Evolutionary conservation across 192 early-diverging fungal species (phyloP).

Genomic region (Entophlyctis luteolus): DNA sequence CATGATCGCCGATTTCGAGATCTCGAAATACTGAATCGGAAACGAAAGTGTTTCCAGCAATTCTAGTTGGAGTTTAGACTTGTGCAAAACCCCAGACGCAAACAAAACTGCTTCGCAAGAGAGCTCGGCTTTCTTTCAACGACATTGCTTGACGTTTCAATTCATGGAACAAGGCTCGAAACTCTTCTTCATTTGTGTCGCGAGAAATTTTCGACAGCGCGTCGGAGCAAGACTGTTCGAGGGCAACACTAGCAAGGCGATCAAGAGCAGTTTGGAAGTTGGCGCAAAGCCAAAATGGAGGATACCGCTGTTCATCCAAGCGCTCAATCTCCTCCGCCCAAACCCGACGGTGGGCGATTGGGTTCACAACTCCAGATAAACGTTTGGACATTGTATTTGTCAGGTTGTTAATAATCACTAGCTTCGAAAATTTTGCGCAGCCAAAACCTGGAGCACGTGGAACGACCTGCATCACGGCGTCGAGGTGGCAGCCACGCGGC

Average conservation of each 20-base stretch:
- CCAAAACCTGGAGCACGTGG: too few relatives aligned
- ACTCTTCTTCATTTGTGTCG: neutral
- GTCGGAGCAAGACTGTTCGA: slow-evolving; percentile 4
- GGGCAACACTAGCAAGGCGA: neutral
- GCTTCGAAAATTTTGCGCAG: too few relatives aligned
- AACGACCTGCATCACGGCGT: too few relatives aligned
- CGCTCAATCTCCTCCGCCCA: slow-evolving; percentile 22
- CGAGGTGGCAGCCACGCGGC: too few relatives aligned
- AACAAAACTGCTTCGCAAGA: slow-evolving; percentile 8
- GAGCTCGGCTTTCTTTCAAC: neutral
- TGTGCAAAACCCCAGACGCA: too few relatives aligned
- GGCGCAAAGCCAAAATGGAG: too few relatives aligned
- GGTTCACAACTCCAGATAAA: neutral
- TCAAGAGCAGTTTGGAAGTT: too few relatives aligned
- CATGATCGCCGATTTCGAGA: slow-evolving; percentile 13
- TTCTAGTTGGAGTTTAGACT: neutral
- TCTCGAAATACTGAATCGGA: slow-evolving; percentile 22
- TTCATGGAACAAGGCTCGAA: neutral
- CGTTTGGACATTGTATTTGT: too few relatives aligned
- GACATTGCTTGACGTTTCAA: neutral
- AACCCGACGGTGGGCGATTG: slow-evolving; percentile 14
- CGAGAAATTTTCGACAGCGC: neutral
- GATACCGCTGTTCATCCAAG: slow-evolving; percentile 18
- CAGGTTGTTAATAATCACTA: too few relatives aligned
- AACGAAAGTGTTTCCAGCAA: slow-evolving; percentile 17